A percentile compares a stretch with the other conserved stretches of the same genome.
Conservation (phyloP, 2,329 filamentous ascomycete genomes). For the Nannizzia gypsea region DNA sequence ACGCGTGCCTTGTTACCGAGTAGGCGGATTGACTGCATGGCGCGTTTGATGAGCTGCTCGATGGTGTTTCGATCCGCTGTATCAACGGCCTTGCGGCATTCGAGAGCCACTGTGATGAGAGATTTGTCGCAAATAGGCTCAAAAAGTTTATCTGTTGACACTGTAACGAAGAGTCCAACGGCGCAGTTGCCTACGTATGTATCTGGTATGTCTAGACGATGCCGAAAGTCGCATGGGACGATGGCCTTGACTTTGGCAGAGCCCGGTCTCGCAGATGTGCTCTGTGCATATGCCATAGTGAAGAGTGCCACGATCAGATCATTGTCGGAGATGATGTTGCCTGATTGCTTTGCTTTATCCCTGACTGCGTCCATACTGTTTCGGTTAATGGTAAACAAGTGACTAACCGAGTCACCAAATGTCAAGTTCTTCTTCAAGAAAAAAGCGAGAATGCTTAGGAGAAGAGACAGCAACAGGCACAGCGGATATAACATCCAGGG, state of each 20-base stretch:
- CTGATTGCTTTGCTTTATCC: background rate
- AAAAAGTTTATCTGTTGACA: background rate
- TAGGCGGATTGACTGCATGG: background rate
- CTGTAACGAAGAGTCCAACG: background rate
- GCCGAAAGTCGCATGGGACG: conserved; percentile 5
- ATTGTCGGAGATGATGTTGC: background rate
- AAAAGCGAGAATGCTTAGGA: background rate
- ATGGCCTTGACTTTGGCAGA: background rate
- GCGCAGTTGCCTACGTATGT: background rate
- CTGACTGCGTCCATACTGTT: background rate
- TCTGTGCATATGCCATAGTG: conserved; percentile 4
- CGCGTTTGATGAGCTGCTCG: background rate
- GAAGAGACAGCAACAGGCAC: background rate
- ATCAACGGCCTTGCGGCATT: background rate
- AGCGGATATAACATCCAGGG: background rate
- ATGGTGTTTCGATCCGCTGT: background rate
- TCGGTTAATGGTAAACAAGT: background rate
- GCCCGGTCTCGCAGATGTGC: background rate
- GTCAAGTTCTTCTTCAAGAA: background rate
- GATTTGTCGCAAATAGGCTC: background rate
- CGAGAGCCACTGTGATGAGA: background rate
- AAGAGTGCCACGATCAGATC: conserved; percentile 4
- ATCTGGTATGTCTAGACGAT: conserved; percentile 2
- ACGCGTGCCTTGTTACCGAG: background rate
- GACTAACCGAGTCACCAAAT: background rate